Evolutionary conservation across 768 basidiomycete species (phyloP).

Genomic region (Collybia nuda): DNA sequence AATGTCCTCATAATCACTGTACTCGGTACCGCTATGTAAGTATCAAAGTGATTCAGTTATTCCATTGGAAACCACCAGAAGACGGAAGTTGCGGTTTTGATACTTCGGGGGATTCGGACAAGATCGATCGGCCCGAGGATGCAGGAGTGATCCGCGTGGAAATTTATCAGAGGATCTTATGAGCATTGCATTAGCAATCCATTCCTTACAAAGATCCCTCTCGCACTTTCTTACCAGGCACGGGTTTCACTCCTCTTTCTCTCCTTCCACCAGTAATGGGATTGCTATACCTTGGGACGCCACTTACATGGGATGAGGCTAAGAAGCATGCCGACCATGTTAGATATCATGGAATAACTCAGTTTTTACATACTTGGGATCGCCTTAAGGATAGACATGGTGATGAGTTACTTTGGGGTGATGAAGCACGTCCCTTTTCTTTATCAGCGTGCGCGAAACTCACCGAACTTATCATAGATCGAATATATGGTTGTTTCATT

Average conservation of each 20-base stretch:
- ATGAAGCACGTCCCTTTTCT: conserved; percentile 71
- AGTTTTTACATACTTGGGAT: conserved; percentile 94
- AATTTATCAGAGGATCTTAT: neutral
- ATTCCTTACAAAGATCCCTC: conserved; percentile 17
- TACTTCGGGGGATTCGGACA: too few relatives aligned
- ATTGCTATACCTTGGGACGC: conserved; percentile 88
- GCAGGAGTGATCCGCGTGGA: too few relatives aligned
- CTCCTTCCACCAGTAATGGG: conserved; percentile 60
- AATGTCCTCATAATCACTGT: too few relatives aligned
- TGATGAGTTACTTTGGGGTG: conserved; percentile 95
- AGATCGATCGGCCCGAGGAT: too few relatives aligned
- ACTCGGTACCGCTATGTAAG: too few relatives aligned
- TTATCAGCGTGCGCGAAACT: conserved; percentile 4
- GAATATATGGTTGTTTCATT: conserved; percentile 95
- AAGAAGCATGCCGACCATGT: conserved; percentile 89
- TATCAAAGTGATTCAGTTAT: too few relatives aligned
- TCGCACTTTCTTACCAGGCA: conserved; percentile 1
- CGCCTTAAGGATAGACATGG: conserved; percentile 87
- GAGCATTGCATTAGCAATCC: conserved; percentile 18
- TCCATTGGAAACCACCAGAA: too few relatives aligned
- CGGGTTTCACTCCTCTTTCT: neutral
- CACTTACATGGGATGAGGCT: conserved; percentile 88
- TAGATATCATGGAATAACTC: conserved; percentile 87
- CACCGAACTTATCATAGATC: conserved; percentile 50
- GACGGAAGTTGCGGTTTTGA: too few relatives aligned